phyloP scores from a whole-genome alignment of 2,329 filamentous ascomycete species.

The Metarhizium album region DNA sequence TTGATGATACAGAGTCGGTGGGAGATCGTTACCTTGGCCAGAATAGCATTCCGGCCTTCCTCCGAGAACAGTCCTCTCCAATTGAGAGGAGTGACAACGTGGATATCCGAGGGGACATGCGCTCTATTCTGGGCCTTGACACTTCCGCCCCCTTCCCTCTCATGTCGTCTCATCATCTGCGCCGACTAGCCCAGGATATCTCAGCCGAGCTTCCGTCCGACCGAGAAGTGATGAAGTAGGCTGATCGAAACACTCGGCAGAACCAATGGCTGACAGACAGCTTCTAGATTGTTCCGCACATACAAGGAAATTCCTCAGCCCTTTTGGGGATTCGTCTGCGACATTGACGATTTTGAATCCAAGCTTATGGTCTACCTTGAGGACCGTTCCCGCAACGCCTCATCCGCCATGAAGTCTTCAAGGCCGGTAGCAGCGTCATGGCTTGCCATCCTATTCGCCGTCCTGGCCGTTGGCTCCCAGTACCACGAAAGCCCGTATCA shows the following conservation, averaged over 20 bases:
- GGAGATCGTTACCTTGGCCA: slow-evolving; percentile 53
- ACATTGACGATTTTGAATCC: slow-evolving; percentile 54
- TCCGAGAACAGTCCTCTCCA: slow-evolving; percentile 48
- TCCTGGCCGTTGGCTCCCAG: slow-evolving; percentile 54
- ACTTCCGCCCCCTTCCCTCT: slow-evolving; percentile 56
- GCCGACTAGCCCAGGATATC: slow-evolving; percentile 49
- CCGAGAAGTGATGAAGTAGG: slow-evolving; percentile 55
- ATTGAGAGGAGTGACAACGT: slow-evolving; percentile 40
- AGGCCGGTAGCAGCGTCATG: slow-evolving; percentile 51
- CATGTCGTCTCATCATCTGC: slow-evolving; percentile 53
- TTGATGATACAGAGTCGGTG: slow-evolving; percentile 45
- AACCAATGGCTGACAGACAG: slow-evolving; percentile 5
- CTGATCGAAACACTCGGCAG: slow-evolving; percentile 4
- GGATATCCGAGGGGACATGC: slow-evolving; percentile 54
- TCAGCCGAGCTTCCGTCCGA: slow-evolving; percentile 52
- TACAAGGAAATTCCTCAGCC: slow-evolving; percentile 59
- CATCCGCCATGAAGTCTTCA: slow-evolving; percentile 31
- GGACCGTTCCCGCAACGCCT: slow-evolving; percentile 47
- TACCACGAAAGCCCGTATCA: slow-evolving; percentile 56
- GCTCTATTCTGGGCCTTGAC: slow-evolving; percentile 54
- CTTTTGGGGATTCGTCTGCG: slow-evolving; percentile 58
- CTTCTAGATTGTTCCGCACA: slow-evolving; percentile 46
- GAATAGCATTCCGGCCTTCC: slow-evolving; percentile 56
- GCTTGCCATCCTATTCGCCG: slow-evolving; percentile 55
- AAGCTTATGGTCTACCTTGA: slow-evolving; percentile 56